Conservation (phyloP, 1,284 basidiomycete genomes). For the Ceratobasidium sp. region DNA sequence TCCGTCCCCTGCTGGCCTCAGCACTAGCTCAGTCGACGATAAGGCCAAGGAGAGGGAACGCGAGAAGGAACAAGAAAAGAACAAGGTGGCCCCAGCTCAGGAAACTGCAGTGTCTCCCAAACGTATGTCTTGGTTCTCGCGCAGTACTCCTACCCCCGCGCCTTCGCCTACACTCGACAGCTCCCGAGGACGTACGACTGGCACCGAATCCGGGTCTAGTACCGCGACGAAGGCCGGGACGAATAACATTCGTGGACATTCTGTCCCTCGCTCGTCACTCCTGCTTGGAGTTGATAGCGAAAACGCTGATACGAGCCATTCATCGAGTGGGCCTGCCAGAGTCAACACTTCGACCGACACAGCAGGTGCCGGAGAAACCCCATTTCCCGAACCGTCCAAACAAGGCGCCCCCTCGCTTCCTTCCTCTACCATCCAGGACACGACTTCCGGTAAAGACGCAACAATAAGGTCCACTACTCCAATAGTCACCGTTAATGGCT, state of each 20-base stretch:
- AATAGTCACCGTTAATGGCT: conserved; percentile 32
- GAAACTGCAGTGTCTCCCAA: conserved; percentile 17
- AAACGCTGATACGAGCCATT: neutral
- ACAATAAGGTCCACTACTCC: conserved; percentile 15
- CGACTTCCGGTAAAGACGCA: neutral
- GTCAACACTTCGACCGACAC: neutral
- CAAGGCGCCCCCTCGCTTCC: neutral
- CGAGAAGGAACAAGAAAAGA: conserved; percentile 25
- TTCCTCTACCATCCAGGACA: conserved; percentile 1
- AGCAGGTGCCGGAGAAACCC: neutral
- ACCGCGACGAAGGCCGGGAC: neutral
- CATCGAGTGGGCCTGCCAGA: neutral
- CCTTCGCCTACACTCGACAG: conserved; percentile 17
- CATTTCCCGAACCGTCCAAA: neutral
- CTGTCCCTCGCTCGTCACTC: conserved; percentile 33
- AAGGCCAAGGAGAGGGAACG: conserved; percentile 47
- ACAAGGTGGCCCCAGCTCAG: neutral
- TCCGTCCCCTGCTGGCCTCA: conserved; percentile 4
- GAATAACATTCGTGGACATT: conserved; percentile 1
- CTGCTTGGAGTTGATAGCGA: conserved; percentile 21
- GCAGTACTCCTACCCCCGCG: neutral
- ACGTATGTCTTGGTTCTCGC: conserved; percentile 42
- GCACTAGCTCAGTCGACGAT: conserved; percentile 54
- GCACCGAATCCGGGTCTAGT: neutral
- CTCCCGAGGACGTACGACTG: conserved; percentile 13